Evolutionary conservation across 1,284 basidiomycete species (phyloP).

Genomic region (Peniophora sp.): DNA sequence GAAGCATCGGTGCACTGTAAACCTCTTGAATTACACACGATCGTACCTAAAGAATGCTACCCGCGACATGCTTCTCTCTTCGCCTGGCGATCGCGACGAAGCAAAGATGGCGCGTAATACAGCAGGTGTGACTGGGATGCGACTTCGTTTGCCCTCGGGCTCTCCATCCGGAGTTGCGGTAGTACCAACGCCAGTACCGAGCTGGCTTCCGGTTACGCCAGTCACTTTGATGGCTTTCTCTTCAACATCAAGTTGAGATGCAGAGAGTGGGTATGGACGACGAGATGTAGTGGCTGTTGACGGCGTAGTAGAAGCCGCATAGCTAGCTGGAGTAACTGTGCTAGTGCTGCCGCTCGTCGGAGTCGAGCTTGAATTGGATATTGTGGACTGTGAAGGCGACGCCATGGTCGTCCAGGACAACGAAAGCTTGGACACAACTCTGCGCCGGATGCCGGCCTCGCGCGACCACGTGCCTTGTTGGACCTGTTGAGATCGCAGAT

Average conservation of each 20-base stretch:
- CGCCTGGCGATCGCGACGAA: slow-evolving; percentile 65
- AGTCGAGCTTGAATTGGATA: background rate
- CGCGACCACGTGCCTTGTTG: background rate
- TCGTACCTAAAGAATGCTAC: slow-evolving; percentile 72
- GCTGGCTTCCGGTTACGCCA: slow-evolving; percentile 17
- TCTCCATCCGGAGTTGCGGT: background rate
- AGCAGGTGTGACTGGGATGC: slow-evolving; percentile 72
- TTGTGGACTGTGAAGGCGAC: background rate
- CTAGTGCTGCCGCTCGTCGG: background rate
- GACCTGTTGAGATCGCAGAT: background rate
- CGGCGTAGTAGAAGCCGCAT: background rate
- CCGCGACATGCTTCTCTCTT: slow-evolving; percentile 71
- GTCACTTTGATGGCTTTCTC: slow-evolving; percentile 11
- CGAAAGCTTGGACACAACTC: background rate
- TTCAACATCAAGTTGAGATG: background rate
- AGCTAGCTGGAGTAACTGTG: background rate
- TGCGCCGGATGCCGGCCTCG: background rate
- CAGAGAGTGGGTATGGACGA: background rate
- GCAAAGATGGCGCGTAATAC: slow-evolving; percentile 73
- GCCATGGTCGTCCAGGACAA: background rate
- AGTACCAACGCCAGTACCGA: slow-evolving; percentile 16
- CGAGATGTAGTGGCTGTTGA: background rate
- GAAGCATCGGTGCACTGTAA: background rate
- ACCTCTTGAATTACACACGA: background rate
- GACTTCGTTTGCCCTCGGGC: slow-evolving; percentile 29